Conservation (phyloP, 805 yeast species). For the Cyberlindnera mississippiensis region DNA sequence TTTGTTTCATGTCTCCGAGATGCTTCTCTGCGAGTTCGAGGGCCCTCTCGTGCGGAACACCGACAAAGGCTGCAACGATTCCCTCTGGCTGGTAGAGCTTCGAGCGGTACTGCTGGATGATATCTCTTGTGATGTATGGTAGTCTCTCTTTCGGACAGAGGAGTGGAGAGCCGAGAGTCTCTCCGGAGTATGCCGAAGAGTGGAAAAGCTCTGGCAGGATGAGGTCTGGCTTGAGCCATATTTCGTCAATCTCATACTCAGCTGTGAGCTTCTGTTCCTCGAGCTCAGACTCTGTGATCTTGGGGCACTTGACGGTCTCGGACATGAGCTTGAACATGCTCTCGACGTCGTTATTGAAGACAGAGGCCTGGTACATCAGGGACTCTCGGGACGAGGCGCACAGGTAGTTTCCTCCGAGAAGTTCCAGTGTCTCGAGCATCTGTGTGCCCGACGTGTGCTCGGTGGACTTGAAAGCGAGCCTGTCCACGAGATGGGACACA, state of each 20-base stretch:
- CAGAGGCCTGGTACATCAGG: slow-evolving; percentile 90
- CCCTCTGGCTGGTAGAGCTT: slow-evolving; percentile 74
- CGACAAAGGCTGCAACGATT: slow-evolving; percentile 82
- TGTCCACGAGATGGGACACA: slow-evolving; percentile 75
- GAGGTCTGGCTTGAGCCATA: slow-evolving; percentile 78
- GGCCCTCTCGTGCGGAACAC: slow-evolving; percentile 71
- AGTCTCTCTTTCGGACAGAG: slow-evolving; percentile 74
- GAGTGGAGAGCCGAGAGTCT: slow-evolving; percentile 82
- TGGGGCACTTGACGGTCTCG: slow-evolving; percentile 75
- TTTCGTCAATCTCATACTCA: slow-evolving; percentile 76
- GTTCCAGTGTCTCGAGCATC: slow-evolving; percentile 72
- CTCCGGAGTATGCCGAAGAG: slow-evolving; percentile 66
- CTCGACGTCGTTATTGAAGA: slow-evolving; percentile 80
- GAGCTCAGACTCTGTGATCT: slow-evolving; percentile 63
- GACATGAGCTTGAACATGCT: slow-evolving; percentile 71
- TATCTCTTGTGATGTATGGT: slow-evolving; percentile 46
- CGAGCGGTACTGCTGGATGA: slow-evolving; percentile 57
- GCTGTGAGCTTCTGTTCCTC: slow-evolving; percentile 70
- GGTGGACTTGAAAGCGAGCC: slow-evolving; percentile 80
- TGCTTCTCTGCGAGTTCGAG: slow-evolving; percentile 55
- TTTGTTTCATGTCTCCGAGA: slow-evolving; percentile 57
- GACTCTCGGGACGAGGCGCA: slow-evolving; percentile 91
- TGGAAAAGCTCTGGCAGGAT: slow-evolving; percentile 89
- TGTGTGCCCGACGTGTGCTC: slow-evolving; percentile 52
- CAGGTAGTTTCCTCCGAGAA: slow-evolving; percentile 90